These are phyloP conservation scores for Vitis amurensis DNA, from an alignment of 164 flowering plant genomes.

Conservation along the genomic window DNA sequence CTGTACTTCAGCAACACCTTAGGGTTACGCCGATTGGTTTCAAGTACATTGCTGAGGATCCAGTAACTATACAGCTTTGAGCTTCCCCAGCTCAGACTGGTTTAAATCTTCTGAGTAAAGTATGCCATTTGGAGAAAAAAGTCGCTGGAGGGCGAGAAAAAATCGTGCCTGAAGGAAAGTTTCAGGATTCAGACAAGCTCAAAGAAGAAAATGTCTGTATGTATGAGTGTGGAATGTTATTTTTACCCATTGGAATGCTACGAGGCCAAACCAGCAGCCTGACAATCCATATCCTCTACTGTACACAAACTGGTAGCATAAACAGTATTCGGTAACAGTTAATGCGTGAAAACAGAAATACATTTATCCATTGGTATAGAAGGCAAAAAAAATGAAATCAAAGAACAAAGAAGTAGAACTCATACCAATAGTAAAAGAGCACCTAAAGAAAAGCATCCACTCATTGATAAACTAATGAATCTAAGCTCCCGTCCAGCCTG, in stretches of 20 bases:
- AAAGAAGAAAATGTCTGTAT: background rate
- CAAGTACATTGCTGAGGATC: background rate
- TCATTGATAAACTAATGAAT: slow-evolving; percentile 60
- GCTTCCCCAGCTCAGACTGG: slow-evolving; percentile 25
- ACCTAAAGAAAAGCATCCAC: slow-evolving; percentile 42
- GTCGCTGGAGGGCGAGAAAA: slow-evolving; percentile 48
- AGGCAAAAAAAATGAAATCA: background rate
- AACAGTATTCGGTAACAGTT: background rate
- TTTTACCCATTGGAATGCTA: slow-evolving; percentile 58
- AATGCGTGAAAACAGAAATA: background rate
- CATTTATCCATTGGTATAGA: background rate
- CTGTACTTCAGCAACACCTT: too few species aligned
- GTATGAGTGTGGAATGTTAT: background rate
- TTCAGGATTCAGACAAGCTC: too few species aligned
- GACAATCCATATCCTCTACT: slow-evolving; percentile 50
- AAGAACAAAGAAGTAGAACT: background rate
- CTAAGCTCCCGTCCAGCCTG: slow-evolving; percentile 74
- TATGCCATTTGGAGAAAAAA: slow-evolving; percentile 52
- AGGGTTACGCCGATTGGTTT: too few species aligned
- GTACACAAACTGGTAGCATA: slow-evolving; percentile 31
- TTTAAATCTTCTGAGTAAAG: slow-evolving; percentile 44
- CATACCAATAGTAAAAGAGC: slow-evolving; percentile 43
- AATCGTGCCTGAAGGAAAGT: slow-evolving; percentile 24
- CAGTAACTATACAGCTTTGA: slow-evolving; percentile 38
- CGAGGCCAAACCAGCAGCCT: slow-evolving; percentile 62